Evolutionary conservation across 441 rosid species (phyloP).

Genomic region (Eutrema salsugineum): DNA sequence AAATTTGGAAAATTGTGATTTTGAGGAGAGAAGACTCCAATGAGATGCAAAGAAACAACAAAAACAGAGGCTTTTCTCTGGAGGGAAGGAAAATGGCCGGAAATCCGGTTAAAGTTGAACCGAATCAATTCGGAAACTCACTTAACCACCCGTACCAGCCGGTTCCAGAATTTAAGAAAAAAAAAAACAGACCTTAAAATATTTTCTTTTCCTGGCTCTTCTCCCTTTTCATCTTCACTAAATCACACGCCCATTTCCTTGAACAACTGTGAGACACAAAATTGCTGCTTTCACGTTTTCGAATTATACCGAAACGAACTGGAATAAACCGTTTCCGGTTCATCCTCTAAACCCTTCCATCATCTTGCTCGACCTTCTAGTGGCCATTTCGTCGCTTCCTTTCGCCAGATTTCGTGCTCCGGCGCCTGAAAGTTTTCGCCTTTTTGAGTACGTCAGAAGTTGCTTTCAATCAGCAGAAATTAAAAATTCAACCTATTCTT

Average conservation of each 20-base stretch:
- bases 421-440: not conserved
- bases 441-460: not conserved
- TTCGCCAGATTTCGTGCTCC: not conserved
- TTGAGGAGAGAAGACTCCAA: too few relatives aligned
- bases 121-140: not conserved
- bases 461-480: not conserved
- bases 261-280: too few relatives aligned
- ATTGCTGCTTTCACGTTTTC: not conserved
- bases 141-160: not conserved
- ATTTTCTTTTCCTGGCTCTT: not conserved
- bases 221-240: not conserved
- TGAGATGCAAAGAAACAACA: too few relatives aligned
- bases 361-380: not conserved
- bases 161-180: not conserved
- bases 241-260: too few relatives aligned
- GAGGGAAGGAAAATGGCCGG: not conserved
- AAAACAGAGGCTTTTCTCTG: too few relatives aligned
- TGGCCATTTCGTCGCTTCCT: not conserved
- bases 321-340: not conserved
- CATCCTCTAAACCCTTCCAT: not conserved
- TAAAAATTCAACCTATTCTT: not conserved
- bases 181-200: not conserved
- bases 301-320: not conserved
- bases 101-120: not conserved
- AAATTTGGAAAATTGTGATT: too few relatives aligned